phyloP scores from a whole-genome alignment of 1,139 yeast genomes.

The Debaryomycetaceae sp. region DNA sequence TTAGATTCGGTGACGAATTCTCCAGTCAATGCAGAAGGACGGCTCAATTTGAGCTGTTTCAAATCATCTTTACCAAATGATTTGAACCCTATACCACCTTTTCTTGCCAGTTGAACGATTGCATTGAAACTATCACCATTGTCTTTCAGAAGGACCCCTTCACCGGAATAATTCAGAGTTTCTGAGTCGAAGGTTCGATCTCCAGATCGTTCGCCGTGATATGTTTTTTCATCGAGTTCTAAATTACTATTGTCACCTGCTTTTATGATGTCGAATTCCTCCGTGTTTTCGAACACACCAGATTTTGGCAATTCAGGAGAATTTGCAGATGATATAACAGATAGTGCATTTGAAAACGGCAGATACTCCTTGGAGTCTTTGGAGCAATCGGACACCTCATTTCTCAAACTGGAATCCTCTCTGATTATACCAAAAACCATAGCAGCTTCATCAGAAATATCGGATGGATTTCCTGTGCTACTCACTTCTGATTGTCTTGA shows the following conservation, averaged over 20 bases:
- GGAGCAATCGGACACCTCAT: neutral
- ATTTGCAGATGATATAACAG: neutral
- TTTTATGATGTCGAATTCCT: neutral
- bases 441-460: conserved; percentile 41
- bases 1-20: neutral
- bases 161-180: conserved; percentile 1
- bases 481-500: conserved; percentile 5
- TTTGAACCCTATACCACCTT: too few relatives aligned
- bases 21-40: neutral
- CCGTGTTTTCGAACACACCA: neutral
- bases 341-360: conserved; percentile 2
- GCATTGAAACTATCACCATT: conserved; percentile 1
- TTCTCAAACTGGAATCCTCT: conserved; percentile 11
- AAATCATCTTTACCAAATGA: neutral
- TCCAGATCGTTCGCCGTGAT: conserved; percentile 2
- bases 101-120: too few relatives aligned
- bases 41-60: neutral
- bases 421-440: conserved; percentile 46
- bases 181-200: neutral
- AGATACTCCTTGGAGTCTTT: neutral
- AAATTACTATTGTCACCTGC: neutral
- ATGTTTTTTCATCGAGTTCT: neutral
- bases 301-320: neutral
- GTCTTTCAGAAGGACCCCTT: conserved; percentile 6
- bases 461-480: conserved; percentile 7